Percentiles rank a stretch among this genome's conserved stretches.
These are phyloP conservation scores for Adansonia rubrostipa DNA, from an alignment of 441 rosid genomes.

Conservation along the genomic window DNA sequence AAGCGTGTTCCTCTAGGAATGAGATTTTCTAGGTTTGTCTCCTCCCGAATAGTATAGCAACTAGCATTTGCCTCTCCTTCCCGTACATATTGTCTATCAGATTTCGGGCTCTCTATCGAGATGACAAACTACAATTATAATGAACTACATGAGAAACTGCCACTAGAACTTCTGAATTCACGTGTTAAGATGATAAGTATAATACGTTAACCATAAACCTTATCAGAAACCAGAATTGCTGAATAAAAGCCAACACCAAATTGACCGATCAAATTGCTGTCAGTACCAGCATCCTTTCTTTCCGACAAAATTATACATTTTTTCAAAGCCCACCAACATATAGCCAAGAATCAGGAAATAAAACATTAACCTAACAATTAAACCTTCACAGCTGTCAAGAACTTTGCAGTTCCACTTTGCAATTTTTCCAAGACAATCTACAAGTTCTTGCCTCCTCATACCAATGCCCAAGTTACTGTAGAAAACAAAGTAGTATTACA, in stretches of 20 bases:
- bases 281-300: slow-evolving; percentile 76
- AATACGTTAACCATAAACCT: slow-evolving; percentile 42
- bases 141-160: slow-evolving; percentile 14
- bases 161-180: slow-evolving; percentile 16
- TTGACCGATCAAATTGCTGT: slow-evolving; percentile 89
- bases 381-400: slow-evolving; percentile 87
- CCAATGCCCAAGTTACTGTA: slow-evolving; percentile 90
- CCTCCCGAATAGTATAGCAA: slow-evolving; percentile 75
- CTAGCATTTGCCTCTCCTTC: slow-evolving; percentile 90
- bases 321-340: slow-evolving; percentile 24
- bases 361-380: background rate
- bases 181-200: background rate
- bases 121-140: slow-evolving; percentile 60
- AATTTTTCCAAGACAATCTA: slow-evolving; percentile 93
- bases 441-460: slow-evolving; percentile 86
- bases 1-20: slow-evolving; percentile 87
- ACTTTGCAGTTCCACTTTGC: slow-evolving; percentile 96
- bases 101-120: slow-evolving; percentile 86
- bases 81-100: slow-evolving; percentile 90
- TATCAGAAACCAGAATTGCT: slow-evolving; percentile 83
- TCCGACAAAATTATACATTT: slow-evolving; percentile 56
- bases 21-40: slow-evolving; percentile 72
- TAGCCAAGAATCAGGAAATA: background rate
- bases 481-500: slow-evolving; percentile 21
- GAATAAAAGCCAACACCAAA: slow-evolving; percentile 98